Evolutionary conservation across 1,284 basidiomycete species (phyloP).

Genomic region (Sphagnurus paluster): DNA sequence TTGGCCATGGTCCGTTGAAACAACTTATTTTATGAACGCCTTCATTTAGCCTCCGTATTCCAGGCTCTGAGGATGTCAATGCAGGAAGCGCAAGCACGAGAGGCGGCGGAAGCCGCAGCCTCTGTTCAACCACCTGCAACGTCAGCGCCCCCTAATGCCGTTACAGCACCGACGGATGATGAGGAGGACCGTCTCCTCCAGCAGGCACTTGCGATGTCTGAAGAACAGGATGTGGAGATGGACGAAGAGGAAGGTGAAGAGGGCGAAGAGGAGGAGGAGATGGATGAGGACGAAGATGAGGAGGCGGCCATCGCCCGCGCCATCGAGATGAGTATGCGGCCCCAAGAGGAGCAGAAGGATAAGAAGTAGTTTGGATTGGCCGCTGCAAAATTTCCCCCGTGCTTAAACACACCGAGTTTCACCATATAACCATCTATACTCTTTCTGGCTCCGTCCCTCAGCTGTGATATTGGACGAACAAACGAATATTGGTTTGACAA

Average conservation of each 20-base stretch:
- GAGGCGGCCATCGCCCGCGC: conserved; percentile 57
- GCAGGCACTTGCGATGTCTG: conserved; percentile 61
- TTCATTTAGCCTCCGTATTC: not conserved
- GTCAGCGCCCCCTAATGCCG: conserved; percentile 26
- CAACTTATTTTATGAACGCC: not conserved
- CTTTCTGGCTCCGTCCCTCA: no score
- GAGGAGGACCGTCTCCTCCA: conserved; percentile 70
- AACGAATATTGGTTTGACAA: no score
- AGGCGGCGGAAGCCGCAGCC: conserved; percentile 59
- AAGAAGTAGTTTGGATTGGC: no score
- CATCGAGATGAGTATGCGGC: conserved; percentile 60
- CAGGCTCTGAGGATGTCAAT: conserved; percentile 97
- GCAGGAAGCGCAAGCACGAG: conserved; percentile 93
- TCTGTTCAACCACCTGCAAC: conserved; percentile 33
- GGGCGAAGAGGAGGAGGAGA: conserved; percentile 26
- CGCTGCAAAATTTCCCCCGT: no score
- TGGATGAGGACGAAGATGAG: conserved; percentile 56
- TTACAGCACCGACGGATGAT: conserved; percentile 50
- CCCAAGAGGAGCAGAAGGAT: conserved; percentile 41
- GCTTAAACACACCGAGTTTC: no score
- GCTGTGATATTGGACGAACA: no score
- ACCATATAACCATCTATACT: no score
- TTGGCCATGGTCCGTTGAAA: conserved; percentile 81
- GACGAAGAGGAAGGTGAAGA: conserved; percentile 16
- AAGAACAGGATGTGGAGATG: conserved; percentile 31